Conservation (phyloP, 257 asterid genomes). For the Craterostigma plantagineum region DNA sequence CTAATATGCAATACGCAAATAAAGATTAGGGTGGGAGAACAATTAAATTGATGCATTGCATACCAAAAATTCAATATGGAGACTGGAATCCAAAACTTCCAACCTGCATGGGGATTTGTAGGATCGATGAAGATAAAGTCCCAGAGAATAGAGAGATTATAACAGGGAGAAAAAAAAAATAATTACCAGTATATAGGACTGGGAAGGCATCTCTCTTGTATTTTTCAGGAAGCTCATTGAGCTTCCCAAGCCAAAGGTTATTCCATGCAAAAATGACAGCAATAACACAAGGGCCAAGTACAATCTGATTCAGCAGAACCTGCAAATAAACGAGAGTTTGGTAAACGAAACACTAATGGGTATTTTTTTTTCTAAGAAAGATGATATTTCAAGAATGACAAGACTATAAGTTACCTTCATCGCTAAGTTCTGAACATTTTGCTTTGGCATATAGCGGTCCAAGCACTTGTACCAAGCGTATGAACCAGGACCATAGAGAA, state of each 20-base stretch:
- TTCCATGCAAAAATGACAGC: conserved; percentile 88
- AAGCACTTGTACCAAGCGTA: conserved; percentile 79
- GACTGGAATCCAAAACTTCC: conserved; percentile 94
- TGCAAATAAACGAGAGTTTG: conserved; percentile 10
- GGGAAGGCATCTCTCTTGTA: conserved; percentile 88
- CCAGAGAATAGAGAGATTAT: background rate
- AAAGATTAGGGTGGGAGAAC: background rate
- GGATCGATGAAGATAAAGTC: conserved; percentile 1
- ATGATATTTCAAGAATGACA: too few relatives aligned
- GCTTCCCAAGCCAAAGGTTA: conserved; percentile 76
- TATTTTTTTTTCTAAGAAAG: too few relatives aligned
- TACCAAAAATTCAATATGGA: conserved; percentile 85
- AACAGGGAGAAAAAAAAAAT: background rate
- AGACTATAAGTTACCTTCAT: conserved; percentile 31
- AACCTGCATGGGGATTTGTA: conserved; percentile 36
- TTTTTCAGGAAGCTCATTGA: conserved; percentile 71
- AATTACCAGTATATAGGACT: conserved; percentile 48
- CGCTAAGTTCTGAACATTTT: conserved; percentile 36
- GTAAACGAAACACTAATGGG: too few relatives aligned
- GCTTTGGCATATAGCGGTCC: conserved; percentile 62
- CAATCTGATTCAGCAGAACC: conserved; percentile 72
- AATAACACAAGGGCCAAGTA: conserved; percentile 70
- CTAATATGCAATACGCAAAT: background rate
- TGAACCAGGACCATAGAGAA: conserved; percentile 87
- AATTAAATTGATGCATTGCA: conserved; percentile 19